Base-by-base conservation (phyloP, 495 filamentous ascomycete species). In the Aspergillus campestris region DNA sequence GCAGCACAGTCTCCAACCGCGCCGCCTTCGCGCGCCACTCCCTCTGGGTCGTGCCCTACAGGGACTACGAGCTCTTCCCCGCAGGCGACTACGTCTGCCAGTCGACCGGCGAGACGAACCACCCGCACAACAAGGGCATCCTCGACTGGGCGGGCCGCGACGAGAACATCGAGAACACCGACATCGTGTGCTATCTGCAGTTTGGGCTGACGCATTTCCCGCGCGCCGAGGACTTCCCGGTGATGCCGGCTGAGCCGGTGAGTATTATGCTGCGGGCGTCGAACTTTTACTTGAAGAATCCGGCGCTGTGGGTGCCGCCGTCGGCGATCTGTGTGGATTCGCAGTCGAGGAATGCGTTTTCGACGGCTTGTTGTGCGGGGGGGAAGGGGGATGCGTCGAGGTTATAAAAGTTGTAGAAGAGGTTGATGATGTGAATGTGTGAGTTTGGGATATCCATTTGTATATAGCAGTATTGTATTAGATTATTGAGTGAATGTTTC, bases 171-270 rank as follows among this genome's bases (percentile, higher is more conserved):
- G 60, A 64, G 5, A 76, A 78, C 53, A 61, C 59, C 24, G 72
- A 80, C 47, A 67, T 78, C 36, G 78, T 81, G 6, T 66, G 75
- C 38, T 81, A 74, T 57, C 47, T 80, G 7, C 74, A 78, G 50
- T 81, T 81, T 44, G 78, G 78, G 11, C 62, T 81, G 39, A 78
- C 78, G 27, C 78, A 81, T 54, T 66, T 77, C 38, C 73, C 76
- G 3, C 59, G 78, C 5, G 63, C 66, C 7, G 78, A 82, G 56
- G 78, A 82, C 49, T 82, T 79, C 60, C 78, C 78, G 5, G 71
- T 82, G 40, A 87, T 87, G 83, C 84, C 84, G 3, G 76, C 73
- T 46, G 83, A 87, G 70, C 77, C 75, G 6, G 83, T 89, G 65
- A 75, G 74, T 43, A 74, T 86, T 11, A 69, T 70, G 52, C 45